Evolutionary conservation across 2,329 filamentous ascomycete species (phyloP).

Genomic region (Didymellaceae sp.): DNA sequence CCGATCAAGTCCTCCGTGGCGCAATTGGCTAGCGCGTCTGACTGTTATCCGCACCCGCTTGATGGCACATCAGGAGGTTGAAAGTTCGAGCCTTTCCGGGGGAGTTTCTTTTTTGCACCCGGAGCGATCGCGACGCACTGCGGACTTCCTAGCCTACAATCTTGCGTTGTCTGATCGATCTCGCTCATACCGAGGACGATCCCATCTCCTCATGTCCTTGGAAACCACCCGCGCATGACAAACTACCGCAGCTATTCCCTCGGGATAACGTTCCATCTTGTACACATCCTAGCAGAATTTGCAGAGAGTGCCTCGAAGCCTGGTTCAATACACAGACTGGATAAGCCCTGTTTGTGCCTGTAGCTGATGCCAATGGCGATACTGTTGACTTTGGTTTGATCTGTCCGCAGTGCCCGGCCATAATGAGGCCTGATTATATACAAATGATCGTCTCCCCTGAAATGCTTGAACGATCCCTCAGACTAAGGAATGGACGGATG

Average conservation of each 20-base stretch:
- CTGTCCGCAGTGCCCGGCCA: neutral
- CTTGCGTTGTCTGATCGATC: too few relatives aligned
- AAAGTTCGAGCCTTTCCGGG: slow-evolving; percentile 45
- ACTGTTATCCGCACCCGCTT: slow-evolving; percentile 56
- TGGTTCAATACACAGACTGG: neutral
- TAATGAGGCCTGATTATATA: neutral
- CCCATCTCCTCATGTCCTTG: too few relatives aligned
- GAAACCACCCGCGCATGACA: too few relatives aligned
- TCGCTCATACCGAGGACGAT: too few relatives aligned
- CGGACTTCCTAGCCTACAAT: too few relatives aligned
- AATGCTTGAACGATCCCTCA: neutral
- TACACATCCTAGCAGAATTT: neutral
- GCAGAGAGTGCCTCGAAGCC: neutral
- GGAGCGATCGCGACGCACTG: too few relatives aligned
- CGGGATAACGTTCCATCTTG: neutral
- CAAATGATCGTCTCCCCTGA: neutral
- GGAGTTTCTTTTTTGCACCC: slow-evolving; percentile 28
- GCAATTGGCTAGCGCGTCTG: slow-evolving; percentile 66
- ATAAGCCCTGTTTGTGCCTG: neutral
- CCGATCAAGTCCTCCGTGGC: slow-evolving; percentile 48
- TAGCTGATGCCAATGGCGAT: neutral
- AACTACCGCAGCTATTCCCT: neutral
- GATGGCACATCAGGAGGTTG: slow-evolving; percentile 40
- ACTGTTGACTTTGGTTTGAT: neutral
- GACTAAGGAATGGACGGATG: neutral